Base-by-base conservation (phyloP, 2,329 filamentous ascomycete species). In the Amphichorda felina region DNA sequence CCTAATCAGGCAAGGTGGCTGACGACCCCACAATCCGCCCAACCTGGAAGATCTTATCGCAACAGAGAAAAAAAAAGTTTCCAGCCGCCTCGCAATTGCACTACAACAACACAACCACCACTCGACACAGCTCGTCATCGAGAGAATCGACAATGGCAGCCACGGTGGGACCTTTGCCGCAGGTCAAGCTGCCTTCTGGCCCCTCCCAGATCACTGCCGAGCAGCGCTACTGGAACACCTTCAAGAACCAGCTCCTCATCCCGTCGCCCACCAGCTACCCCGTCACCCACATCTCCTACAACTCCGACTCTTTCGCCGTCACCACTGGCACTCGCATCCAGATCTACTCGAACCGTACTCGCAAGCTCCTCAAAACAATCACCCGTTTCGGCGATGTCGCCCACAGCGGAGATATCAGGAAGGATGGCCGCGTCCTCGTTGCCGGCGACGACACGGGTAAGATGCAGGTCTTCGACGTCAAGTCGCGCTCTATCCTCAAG, bases 271-370 rank as follows among this genome's bases (percentile, higher is more conserved):
- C 91, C 44, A 84, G 85, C 53, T 87, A 83, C 55, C 82, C 86
- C 31, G 76, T 98, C 50, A 94, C 87, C 24, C 80, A 93, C 57
- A 94, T 98, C 56, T 88, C 84, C 34, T 81, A 79, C 61, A 66
- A 61, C 48, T 72, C 70, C 56, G 80, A 87, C 53, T 69, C 82
- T 38, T 96, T 98, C 57, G 88, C 85, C 38, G 84, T 95, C 41
- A 96, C 89, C n/a, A 88, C 87, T 11, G 89, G 91, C 40, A 86
- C 86, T 37, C 80, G 91, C 40, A 78, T 98, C 32, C 89, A 96
- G 60, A 79, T 98, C 42, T 95, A 87, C 69, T 95, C 86, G 35
- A 84, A 84, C 50, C 82, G 86, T 54, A 94, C 87, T 30, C 79
- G 89, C 40, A 94, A 95, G 60, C 73, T 91, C 9, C 66, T 94